These are phyloP conservation scores for Colletotrichum caudatum DNA, from an alignment of 2,329 filamentous ascomycete genomes.

Conservation along the genomic window DNA sequence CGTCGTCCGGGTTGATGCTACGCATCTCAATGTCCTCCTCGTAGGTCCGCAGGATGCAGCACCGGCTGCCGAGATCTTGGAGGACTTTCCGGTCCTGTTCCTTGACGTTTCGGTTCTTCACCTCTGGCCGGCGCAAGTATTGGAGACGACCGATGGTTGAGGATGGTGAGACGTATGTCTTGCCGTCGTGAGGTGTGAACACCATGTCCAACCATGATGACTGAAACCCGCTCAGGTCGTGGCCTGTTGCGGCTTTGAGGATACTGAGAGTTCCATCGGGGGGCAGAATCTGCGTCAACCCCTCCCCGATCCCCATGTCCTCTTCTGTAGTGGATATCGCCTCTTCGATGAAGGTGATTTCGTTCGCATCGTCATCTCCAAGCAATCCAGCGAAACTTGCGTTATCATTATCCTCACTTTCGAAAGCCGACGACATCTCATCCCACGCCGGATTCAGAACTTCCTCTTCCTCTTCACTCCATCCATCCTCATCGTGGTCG, in stretches of 20 bases:
- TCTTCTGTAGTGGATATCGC: conserved; percentile 6
- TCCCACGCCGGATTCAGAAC: conserved; percentile 42
- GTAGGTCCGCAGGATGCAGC: conserved; percentile 61
- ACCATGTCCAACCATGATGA: conserved; percentile 48
- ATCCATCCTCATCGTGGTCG: conserved; percentile 40
- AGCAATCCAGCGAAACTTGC: conserved; percentile 17
- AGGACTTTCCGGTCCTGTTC: conserved; percentile 25
- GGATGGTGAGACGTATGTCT: conserved; percentile 30
- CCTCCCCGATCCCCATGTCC: background rate
- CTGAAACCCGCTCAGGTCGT: conserved; percentile 12
- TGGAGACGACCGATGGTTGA: conserved; percentile 9
- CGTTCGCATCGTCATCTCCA: conserved; percentile 20
- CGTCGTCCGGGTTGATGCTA: conserved; percentile 42
- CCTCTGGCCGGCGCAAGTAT: conserved; percentile 28
- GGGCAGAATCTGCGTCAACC: conserved; percentile 14
- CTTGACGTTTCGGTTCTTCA: conserved; percentile 23
- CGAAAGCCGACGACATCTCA: conserved; percentile 22
- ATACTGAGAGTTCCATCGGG: conserved; percentile 16
- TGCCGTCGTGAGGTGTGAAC: conserved; percentile 52
- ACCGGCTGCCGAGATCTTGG: conserved; percentile 42
- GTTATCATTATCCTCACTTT: conserved; percentile 42
- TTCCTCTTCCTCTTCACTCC: conserved; percentile 40
- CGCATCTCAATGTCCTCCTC: conserved; percentile 62
- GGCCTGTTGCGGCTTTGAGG: background rate
- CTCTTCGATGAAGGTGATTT: conserved; percentile 21